Evolutionary conservation across 805 yeast species (phyloP), one percentile per base, ranked within the genome.

Genomic region (Candida glaebosa): DNA sequence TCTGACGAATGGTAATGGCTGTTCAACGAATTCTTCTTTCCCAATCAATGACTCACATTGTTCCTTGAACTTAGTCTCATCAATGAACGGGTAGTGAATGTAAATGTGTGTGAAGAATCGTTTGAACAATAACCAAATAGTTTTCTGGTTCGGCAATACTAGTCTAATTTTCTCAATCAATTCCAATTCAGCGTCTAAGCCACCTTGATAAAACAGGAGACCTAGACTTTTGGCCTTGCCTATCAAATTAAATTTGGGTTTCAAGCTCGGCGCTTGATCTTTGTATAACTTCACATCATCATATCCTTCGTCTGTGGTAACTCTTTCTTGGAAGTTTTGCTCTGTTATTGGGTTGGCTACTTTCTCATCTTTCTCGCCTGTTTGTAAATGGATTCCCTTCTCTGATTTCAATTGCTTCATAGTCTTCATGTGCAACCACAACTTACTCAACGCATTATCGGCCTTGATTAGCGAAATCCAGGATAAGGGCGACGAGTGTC

Each of bases 71-170:
- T 47, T 46, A 10, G 44, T 51, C 44, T 66, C 63, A 44, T 72
- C 76, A 10, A 75, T 35, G 39, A 54, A 66, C 2, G 80, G 79
- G 46, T 63, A 57, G 45, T 65, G 69, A 0, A 76, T 71, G 48
- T 73, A 71, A 4, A 73, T 52, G 43, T 57, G 59, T 19, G 56
- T 53, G 54, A 70, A 74, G 49, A 66, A 76, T 7, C 77, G 46
- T 18, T 61, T 62, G 18, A 74, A 44, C 19, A 71, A 58, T 18
- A 64, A 42, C 69, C 71, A 71, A 6, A 67, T 51, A 2, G 67
- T 54, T 16, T 50, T 55, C 38, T 56, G 59, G 2, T 52, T 44
- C 1, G 81, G 80, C 5, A 71, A 50, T 0, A 62, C 53, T 3
- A 56, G 48, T 42, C 64, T 50, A 5, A 76, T 65, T 38, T 57